Evolutionary conservation across 1,284 basidiomycete species (phyloP).

Genomic region (Sporisorium scitamineum): DNA sequence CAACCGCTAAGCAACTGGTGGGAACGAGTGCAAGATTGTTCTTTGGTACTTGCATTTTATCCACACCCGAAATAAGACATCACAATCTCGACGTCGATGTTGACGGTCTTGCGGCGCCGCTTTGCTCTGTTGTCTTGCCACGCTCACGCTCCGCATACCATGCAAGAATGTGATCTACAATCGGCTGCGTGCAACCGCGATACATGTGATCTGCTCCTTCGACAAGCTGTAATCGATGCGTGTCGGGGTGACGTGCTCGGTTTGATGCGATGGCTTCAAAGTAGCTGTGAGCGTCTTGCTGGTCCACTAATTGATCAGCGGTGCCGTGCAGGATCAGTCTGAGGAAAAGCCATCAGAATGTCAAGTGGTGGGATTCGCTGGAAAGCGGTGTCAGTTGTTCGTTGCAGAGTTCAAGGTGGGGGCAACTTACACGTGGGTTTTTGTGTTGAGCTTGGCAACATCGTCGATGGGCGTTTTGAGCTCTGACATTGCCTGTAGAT

Average conservation of each 20-base stretch:
- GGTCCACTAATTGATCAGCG: conserved; percentile 37
- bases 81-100: conserved; percentile 24
- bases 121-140: background rate
- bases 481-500: conserved; percentile 34
- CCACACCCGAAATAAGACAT: too few species aligned
- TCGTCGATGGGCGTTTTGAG: conserved; percentile 17
- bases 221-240: conserved; percentile 43
- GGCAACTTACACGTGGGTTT: conserved; percentile 30
- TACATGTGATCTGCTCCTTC: conserved; percentile 56
- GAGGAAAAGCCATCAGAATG: background rate
- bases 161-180: conserved; percentile 21
- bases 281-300: conserved; percentile 38
- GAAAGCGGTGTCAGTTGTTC: background rate
- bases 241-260: conserved; percentile 12
- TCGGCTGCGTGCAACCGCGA: conserved; percentile 16
- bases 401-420: background rate
- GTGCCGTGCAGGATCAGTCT: conserved; percentile 51
- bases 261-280: conserved; percentile 26
- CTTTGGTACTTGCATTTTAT: background rate
- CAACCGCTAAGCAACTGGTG: background rate
- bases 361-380: too few species aligned
- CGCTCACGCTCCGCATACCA: conserved; percentile 27
- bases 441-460: conserved; percentile 24
- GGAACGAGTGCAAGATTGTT: background rate
- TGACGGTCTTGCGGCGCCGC: background rate